A percentile compares a stretch with the other conserved stretches of the same genome.
Conservation (phyloP, 257 asterid genomes). For the Fraxinus anomala region DNA sequence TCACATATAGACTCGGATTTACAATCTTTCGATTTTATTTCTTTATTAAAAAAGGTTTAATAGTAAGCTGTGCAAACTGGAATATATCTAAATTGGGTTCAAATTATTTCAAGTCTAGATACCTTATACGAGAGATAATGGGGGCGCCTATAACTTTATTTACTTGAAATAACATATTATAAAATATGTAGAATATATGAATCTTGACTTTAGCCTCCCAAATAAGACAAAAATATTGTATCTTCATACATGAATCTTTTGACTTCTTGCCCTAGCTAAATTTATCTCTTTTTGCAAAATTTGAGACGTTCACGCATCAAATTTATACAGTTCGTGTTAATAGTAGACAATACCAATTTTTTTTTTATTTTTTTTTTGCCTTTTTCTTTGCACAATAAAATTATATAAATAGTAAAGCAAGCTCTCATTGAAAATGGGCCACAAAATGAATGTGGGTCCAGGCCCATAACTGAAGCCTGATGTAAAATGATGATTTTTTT, state of each 20-base stretch:
- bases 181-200: not conserved
- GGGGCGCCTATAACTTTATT: too few species aligned
- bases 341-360: too few species aligned
- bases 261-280: not conserved
- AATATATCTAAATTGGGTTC: not conserved
- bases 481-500: too few species aligned
- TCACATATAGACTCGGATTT: too few species aligned
- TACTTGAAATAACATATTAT: too few species aligned
- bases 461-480: not conserved
- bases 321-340: not conserved
- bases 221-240: conserved; percentile 20
- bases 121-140: too few species aligned
- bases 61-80: not conserved
- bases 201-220: conserved; percentile 20
- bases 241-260: not conserved
- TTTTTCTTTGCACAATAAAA: too few species aligned
- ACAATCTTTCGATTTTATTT: too few species aligned
- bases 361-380: too few species aligned
- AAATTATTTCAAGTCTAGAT: too few species aligned
- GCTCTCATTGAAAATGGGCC: conserved; percentile 30
- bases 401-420: not conserved
- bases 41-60: too few species aligned
- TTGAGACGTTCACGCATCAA: conserved; percentile 37
- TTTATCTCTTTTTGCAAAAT: not conserved
- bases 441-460: not conserved